A percentile compares a stretch with the other conserved stretches of the same genome.
Conservation (phyloP, 805 yeast species). For the Nakazawaea pomicola region DNA sequence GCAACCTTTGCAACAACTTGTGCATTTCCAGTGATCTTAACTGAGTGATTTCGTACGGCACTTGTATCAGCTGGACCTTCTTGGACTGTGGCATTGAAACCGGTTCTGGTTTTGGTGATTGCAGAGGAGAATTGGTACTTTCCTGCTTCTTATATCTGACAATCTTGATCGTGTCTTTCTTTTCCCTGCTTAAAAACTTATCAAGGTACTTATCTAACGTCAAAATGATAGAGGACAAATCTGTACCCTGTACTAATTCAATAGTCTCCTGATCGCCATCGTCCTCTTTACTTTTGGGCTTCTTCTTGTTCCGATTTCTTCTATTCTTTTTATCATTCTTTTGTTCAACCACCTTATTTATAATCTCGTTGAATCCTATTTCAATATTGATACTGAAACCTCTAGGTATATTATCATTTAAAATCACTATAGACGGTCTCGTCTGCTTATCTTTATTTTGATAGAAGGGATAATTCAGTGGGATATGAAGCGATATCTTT, state of each 20-base stretch:
- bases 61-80: background rate
- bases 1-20: constrained; percentile 23
- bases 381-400: constrained; percentile 69
- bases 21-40: constrained; percentile 21
- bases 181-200: constrained; percentile 50
- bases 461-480: constrained; percentile 46
- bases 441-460: constrained; percentile 18
- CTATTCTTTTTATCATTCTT: constrained; percentile 20
- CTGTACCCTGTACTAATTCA: constrained; percentile 38
- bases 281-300: constrained; percentile 15
- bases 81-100: constrained; percentile 11
- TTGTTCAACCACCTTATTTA: constrained; percentile 28
- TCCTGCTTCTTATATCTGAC: constrained; percentile 29
- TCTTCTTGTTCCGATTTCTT: constrained; percentile 4
- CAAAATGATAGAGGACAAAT: constrained; percentile 47
- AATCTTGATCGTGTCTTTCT: constrained; percentile 56
- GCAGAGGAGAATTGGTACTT: constrained; percentile 3
- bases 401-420: constrained; percentile 64
- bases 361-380: constrained; percentile 50
- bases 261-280: constrained; percentile 21
- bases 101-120: constrained; percentile 1
- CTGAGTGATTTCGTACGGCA: constrained; percentile 12
- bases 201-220: constrained; percentile 59
- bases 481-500: constrained; percentile 48
- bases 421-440: constrained; percentile 48